A percentile compares a stretch with the other conserved stretches of the same genome.
These are phyloP conservation scores for Lentinula lateritia DNA, from an alignment of 768 basidiomycete species.

Conservation along the genomic window DNA sequence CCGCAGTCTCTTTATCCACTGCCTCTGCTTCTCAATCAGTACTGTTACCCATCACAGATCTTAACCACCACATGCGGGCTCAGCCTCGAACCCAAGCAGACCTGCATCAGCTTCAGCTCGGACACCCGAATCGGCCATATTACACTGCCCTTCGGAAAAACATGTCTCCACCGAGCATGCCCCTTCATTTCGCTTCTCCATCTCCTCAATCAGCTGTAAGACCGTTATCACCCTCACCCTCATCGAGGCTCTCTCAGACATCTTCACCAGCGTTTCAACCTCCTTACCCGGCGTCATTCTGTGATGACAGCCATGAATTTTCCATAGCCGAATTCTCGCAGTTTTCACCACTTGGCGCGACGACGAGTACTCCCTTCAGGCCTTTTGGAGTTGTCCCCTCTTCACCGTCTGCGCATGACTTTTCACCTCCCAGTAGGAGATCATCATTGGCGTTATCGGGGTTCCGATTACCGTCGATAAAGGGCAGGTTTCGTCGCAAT, in stretches of 20 bases:
- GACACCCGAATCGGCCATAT: conserved; percentile 1
- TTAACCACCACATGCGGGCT: background rate
- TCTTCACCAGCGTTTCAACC: background rate
- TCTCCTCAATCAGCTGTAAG: background rate
- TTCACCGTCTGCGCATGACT: background rate
- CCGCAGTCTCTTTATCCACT: background rate
- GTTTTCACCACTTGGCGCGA: background rate
- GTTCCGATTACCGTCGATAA: background rate
- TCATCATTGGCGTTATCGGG: background rate
- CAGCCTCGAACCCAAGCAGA: background rate
- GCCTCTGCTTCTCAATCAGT: background rate
- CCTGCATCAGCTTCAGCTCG: background rate
- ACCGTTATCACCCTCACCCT: background rate
- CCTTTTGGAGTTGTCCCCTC: background rate
- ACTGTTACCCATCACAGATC: background rate
- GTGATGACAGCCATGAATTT: background rate
- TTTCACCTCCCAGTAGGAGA: too few relatives aligned
- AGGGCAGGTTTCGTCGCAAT: background rate
- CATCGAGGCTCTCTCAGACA: background rate
- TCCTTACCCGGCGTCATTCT: background rate
- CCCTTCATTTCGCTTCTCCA: background rate
- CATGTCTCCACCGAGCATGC: background rate
- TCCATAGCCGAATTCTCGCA: background rate
- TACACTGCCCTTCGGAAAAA: conserved; percentile 3
- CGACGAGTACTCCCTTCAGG: background rate